Conservation (phyloP, 257 asterid species). For the Orobanche coerulescens region DNA sequence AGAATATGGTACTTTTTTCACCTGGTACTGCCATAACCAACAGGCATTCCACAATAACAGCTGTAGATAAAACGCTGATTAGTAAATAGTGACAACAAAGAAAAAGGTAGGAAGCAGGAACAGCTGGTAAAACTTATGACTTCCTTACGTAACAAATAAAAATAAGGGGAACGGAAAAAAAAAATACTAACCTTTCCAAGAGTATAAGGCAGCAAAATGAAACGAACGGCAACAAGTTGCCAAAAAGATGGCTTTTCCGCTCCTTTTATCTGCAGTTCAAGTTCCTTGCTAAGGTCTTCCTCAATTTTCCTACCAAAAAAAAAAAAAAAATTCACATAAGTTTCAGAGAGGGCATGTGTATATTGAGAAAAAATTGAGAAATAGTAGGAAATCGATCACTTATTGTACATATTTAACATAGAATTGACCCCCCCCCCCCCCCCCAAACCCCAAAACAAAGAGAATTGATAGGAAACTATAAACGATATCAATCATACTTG, state of each 20-base stretch:
- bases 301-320: slow-evolving; percentile 49
- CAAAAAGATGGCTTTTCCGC: slow-evolving; percentile 90
- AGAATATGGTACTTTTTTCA: slow-evolving; percentile 65
- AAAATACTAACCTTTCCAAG: slow-evolving; percentile 49
- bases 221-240: slow-evolving; percentile 71
- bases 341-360: slow-evolving; percentile 2
- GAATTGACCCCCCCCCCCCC: too few relatives aligned
- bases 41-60: slow-evolving; percentile 62
- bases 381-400: neutral
- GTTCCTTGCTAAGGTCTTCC: slow-evolving; percentile 88
- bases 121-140: neutral
- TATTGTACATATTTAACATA: neutral
- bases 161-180: neutral
- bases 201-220: slow-evolving; percentile 85
- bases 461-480: slow-evolving; percentile 15
- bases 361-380: neutral
- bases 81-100: slow-evolving; percentile 2
- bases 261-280: slow-evolving; percentile 83
- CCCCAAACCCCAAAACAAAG: too few relatives aligned
- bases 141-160: neutral
- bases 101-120: neutral
- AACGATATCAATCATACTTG: slow-evolving; percentile 44
- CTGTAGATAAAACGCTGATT: slow-evolving; percentile 34
- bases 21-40: slow-evolving; percentile 87
- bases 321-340: neutral